Conservation (phyloP, 2,329 filamentous ascomycete genomes). For the Aureobasidium namibiae region DNA sequence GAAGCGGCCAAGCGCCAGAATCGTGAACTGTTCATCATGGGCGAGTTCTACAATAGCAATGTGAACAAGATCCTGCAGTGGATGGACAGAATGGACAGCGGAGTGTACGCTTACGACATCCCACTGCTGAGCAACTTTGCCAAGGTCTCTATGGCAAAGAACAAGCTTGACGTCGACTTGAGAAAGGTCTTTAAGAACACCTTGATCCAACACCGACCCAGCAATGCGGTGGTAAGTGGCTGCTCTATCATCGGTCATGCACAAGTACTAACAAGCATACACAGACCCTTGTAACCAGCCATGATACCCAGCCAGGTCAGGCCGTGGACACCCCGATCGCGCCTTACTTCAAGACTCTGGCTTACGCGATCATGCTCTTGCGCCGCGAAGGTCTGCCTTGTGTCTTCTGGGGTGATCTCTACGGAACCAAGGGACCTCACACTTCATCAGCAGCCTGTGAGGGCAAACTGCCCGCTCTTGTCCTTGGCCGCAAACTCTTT, state of each 20-base stretch:
- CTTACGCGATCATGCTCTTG: conserved; percentile 64
- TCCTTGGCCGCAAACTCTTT: conserved; percentile 56
- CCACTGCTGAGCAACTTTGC: conserved; percentile 54
- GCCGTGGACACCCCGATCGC: conserved; percentile 55
- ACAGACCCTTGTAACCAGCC: conserved; percentile 61
- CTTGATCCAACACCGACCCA: conserved; percentile 46
- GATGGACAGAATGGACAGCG: conserved; percentile 21
- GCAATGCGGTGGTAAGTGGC: conserved; percentile 42
- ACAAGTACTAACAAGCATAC: not conserved
- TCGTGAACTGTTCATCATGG: conserved; percentile 55
- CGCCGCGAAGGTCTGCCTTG: conserved; percentile 55
- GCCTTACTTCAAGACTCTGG: conserved; percentile 61
- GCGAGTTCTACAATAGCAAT: conserved; percentile 61
- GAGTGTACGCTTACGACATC: conserved; percentile 13
- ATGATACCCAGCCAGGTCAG: conserved; percentile 60
- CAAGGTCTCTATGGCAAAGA: conserved; percentile 28
- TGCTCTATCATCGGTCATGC: too few relatives aligned
- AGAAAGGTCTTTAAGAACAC: conserved; percentile 50
- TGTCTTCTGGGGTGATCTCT: conserved; percentile 63
- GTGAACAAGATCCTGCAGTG: conserved; percentile 49
- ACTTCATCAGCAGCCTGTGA: conserved; percentile 38
- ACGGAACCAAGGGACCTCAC: conserved; percentile 50
- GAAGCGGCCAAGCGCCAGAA: conserved; percentile 31
- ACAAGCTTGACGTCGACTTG: conserved; percentile 32
- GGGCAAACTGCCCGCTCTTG: conserved; percentile 46